Base-by-base conservation (phyloP, 768 basidiomycete species). In the Collybia nuda region DNA sequence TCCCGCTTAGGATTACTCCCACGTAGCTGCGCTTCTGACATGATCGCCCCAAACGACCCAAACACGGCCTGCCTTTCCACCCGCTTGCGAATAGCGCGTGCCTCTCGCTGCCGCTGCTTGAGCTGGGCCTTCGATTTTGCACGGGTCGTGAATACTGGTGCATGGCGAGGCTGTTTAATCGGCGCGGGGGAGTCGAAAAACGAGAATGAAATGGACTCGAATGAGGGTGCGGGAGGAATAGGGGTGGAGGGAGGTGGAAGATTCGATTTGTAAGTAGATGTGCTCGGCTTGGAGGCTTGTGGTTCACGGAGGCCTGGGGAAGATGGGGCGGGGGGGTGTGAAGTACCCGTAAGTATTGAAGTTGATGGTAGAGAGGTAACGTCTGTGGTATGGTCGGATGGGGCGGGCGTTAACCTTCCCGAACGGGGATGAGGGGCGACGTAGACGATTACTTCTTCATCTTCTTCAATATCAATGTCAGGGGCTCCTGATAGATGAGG, bases 401-500 rank as follows among this genome's bases (percentile, higher is more conserved):
- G 32, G 44, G 59, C 24, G 1, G 59, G 40, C 15, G 50, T 52
- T 4, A 39, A 48, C 22, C 54, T 51, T 23, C 59, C 41, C 1
- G 62, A 57, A 1, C 85, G 79, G 4, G 88, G 88, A 59, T 87
- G 79, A 0, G 89, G 88, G 0, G 88, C 87, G 21, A 82, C 84
- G 59, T 90, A 90, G 8, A 91, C 88, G 48, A 91, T 90, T 3
- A 79, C 61, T 49, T 91, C 89, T 17, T 87, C 85, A 24, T 83
- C 82, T 23, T 73, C 74, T 11, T 68, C 66, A 7, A 56, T 56
- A 23, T 61, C 56, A n/a, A 57, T 41, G 35, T 55, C 44, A 11
- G 51, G 49, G 9, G 54, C 40, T 26, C 47, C 45, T 18, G 61
- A 28, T 40, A 48, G 59, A 18, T 40, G 39, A 0, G 53, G 59